Evolutionary conservation across 306 rosid genomes (phyloP), one percentile per base, ranked within the genome.

Genomic region (Castanea sativa): DNA sequence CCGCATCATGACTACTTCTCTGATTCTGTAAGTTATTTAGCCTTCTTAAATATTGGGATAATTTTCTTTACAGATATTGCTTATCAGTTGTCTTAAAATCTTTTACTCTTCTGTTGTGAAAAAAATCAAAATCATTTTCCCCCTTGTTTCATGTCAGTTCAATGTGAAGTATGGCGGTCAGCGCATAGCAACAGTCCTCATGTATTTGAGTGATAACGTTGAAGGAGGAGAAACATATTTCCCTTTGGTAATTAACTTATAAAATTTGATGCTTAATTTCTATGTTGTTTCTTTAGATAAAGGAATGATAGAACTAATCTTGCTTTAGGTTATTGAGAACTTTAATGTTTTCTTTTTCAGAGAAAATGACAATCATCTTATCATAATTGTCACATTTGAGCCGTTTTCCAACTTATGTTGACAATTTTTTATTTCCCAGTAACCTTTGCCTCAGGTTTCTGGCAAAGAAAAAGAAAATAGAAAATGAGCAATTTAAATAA

Each of bases 101-200:
- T 53, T 76, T 71, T 73, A 60, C 55, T 61, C 65, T 56, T 74
- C 68, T 73, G 56, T 57, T 61, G 15, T 57, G 27, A 23, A 69
- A 82, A 81, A 30, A 60, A 56, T 69, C 74, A 38, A 74, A 68
- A 68, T 56, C 72, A 45, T 76, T 45, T 6, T 63, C 29, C 75
- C 69, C 69, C 49, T 69, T 29, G 68, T 80, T 64, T 64, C 5
- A 79, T 30, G 79, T 53, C 88, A 95, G 99, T 95, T 84, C 85
- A 95, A 95, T 91, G 84, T 95, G 94, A 95, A 93, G 90, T 97
- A 93, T 55, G 99, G 99, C 59, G 99, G 99, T 78, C 99, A 95
- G 93, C 92, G 99, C 76, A 25, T 95, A 83, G 99, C 99, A 58
- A 95, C 99, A 38, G 70, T 95, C 88, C 93, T 95, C 38, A 91